Evolutionary conservation across 805 yeast species (phyloP).

Genomic region (Lachancea kluyveri): DNA sequence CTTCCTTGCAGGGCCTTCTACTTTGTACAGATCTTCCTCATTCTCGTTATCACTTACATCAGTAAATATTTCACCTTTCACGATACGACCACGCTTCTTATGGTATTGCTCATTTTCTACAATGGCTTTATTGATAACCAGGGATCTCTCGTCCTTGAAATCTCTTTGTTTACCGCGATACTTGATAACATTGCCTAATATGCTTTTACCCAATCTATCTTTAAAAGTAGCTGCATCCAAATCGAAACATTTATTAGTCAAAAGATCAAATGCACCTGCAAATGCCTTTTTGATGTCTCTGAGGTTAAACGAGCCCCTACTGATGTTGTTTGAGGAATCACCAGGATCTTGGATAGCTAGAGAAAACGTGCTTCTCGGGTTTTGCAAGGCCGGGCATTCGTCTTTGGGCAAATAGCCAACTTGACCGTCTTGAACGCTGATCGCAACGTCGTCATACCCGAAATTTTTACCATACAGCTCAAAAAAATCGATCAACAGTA

Average conservation of each 20-base stretch:
- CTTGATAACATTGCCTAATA: constrained; percentile 73
- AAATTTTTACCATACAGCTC: constrained; percentile 88
- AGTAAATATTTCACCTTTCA: constrained; percentile 20
- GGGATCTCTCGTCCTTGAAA: constrained; percentile 65
- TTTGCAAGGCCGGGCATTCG: constrained; percentile 46
- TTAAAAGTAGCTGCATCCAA: constrained; percentile 60
- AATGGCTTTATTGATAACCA: constrained; percentile 56
- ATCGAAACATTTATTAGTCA: constrained; percentile 70
- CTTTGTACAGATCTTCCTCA: constrained; percentile 12
- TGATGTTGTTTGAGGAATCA: constrained; percentile 75
- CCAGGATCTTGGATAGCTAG: constrained; percentile 86
- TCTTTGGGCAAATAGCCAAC: constrained; percentile 56
- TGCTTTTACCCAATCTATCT: constrained; percentile 61
- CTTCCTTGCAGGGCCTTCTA: constrained; percentile 14
- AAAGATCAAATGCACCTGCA: constrained; percentile 77
- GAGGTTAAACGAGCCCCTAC: constrained; percentile 78
- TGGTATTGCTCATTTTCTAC: constrained; percentile 29
- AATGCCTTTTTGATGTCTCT: constrained; percentile 78
- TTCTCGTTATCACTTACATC: constrained; percentile 26
- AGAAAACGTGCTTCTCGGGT: constrained; percentile 47
- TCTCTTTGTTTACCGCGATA: constrained; percentile 70
- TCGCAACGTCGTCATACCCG: constrained; percentile 72
- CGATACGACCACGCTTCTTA: constrained; percentile 22
- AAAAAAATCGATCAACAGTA: constrained; percentile 81
- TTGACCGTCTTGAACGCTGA: constrained; percentile 52